Percentiles rank a stretch among this genome's conserved stretches.
These are phyloP conservation scores for Aspergillus calidoustus DNA, from an alignment of 2,329 filamentous ascomycete species.

Conservation along the genomic window DNA sequence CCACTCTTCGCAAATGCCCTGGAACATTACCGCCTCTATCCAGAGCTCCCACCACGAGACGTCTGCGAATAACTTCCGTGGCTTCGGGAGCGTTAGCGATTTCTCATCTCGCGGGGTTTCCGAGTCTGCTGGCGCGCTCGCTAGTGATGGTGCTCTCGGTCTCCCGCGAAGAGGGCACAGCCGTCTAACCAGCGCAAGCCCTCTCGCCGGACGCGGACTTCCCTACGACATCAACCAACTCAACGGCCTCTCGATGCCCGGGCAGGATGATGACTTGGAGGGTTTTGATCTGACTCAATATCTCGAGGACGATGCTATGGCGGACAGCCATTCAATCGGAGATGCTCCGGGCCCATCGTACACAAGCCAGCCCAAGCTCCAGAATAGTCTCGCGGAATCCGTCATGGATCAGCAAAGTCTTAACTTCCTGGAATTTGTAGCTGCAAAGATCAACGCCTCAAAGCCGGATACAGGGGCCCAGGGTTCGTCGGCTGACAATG, in stretches of 20 bases:
- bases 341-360: slow-evolving; percentile 37
- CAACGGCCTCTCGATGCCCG: slow-evolving; percentile 29
- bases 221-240: slow-evolving; percentile 33
- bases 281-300: slow-evolving; percentile 38
- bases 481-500: background rate
- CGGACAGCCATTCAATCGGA: slow-evolving; percentile 26
- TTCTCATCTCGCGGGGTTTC: slow-evolving; percentile 33
- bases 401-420: slow-evolving; percentile 62
- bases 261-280: slow-evolving; percentile 25
- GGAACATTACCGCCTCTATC: slow-evolving; percentile 65
- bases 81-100: slow-evolving; percentile 42
- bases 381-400: slow-evolving; percentile 53
- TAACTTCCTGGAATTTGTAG: slow-evolving; percentile 68
- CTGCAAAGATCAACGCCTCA: slow-evolving; percentile 49
- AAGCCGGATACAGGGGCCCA: slow-evolving; percentile 5
- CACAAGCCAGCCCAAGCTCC: slow-evolving; percentile 18
- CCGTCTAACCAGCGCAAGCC: slow-evolving; percentile 63
- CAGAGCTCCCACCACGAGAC: slow-evolving; percentile 57
- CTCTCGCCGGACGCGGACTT: slow-evolving; percentile 59
- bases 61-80: slow-evolving; percentile 35
- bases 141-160: slow-evolving; percentile 21
- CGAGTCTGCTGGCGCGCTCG: slow-evolving; percentile 27
- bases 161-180: slow-evolving; percentile 47
- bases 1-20: slow-evolving; percentile 68
- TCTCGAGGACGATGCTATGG: slow-evolving; percentile 39